These are phyloP conservation scores for Rhizopus stolonifer DNA, from an alignment of 371 early-diverging fungal species.

Conservation along the genomic window DNA sequence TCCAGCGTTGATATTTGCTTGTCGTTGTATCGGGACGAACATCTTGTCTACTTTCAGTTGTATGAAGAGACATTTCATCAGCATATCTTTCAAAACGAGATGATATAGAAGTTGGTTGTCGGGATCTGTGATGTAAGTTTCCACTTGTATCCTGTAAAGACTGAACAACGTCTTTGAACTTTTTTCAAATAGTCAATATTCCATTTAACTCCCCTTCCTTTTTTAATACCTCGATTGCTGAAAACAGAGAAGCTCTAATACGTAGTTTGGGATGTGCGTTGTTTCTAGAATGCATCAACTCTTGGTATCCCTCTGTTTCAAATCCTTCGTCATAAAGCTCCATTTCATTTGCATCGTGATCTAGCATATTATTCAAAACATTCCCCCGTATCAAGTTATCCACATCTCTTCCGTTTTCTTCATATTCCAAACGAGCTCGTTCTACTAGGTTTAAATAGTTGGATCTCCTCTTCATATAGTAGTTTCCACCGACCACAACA, in stretches of 20 bases:
- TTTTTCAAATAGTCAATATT: background rate
- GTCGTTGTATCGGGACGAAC: background rate
- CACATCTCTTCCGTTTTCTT: constrained; percentile 43
- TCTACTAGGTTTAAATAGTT: constrained; percentile 39
- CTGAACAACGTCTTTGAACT: constrained; percentile 56
- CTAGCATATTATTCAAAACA: constrained; percentile 20
- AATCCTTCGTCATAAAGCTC: constrained; percentile 49
- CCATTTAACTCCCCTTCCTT: background rate
- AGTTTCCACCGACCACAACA: constrained; percentile 61
- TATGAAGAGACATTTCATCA: constrained; percentile 22
- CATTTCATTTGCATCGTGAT: constrained; percentile 30
- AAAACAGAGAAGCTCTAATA: constrained; percentile 45
- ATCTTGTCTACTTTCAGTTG: constrained; percentile 13
- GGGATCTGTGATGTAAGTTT: background rate
- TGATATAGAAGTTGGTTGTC: constrained; percentile 2
- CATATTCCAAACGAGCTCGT: constrained; percentile 46
- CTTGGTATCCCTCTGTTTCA: constrained; percentile 47
- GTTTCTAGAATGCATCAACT: constrained; percentile 22
- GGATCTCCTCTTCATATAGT: constrained; percentile 41
- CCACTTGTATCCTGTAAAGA: constrained; percentile 38
- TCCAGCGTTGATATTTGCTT: background rate
- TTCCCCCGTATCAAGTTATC: constrained; percentile 42
- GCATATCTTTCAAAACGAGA: constrained; percentile 7
- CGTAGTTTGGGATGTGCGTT: constrained; percentile 35
- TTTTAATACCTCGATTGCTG: constrained; percentile 44